Percentiles rank a stretch among this genome's conserved stretches.
phyloP scores from a whole-genome alignment of 2,329 filamentous ascomycete species.

The Ophiostoma ips region DNA sequence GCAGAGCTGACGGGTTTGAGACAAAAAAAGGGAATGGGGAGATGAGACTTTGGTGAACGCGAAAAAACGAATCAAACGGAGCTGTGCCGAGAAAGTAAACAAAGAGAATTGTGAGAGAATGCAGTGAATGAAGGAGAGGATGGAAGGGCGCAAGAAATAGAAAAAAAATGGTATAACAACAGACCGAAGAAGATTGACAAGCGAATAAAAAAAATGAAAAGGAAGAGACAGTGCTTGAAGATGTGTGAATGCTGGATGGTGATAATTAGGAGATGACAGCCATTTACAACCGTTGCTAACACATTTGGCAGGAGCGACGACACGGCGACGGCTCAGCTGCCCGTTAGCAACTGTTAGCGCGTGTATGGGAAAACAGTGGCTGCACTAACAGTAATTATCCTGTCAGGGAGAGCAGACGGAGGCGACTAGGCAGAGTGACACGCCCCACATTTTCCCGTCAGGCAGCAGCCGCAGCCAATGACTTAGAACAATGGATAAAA shows the following conservation, averaged over 20 bases:
- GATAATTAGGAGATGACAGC: background rate
- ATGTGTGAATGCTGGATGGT: background rate
- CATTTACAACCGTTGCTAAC: background rate
- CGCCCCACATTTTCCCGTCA: background rate
- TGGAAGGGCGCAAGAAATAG: no score
- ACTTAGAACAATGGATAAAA: background rate
- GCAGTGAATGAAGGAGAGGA: no score
- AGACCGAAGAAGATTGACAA: no score
- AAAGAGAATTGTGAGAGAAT: no score
- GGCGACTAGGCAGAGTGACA: background rate
- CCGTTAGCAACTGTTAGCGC: constrained; percentile 5
- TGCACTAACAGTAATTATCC: background rate
- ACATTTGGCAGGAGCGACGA: background rate
- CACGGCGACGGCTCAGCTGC: constrained; percentile 1
- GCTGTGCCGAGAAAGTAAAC: no score
- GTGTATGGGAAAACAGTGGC: background rate
- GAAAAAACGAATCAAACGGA: no score
- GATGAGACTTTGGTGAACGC: no score
- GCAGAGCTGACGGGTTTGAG: no score
- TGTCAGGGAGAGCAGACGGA: background rate
- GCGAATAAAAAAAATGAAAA: no score
- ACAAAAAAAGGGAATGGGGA: no score
- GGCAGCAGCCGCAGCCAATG: background rate
- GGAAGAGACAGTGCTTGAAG: background rate
- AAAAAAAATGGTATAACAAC: no score